Percentiles rank a stretch among this genome's conserved stretches.
phyloP scores from a whole-genome alignment of 2,329 filamentous ascomycete species.

The Neofusicoccum parvum region DNA sequence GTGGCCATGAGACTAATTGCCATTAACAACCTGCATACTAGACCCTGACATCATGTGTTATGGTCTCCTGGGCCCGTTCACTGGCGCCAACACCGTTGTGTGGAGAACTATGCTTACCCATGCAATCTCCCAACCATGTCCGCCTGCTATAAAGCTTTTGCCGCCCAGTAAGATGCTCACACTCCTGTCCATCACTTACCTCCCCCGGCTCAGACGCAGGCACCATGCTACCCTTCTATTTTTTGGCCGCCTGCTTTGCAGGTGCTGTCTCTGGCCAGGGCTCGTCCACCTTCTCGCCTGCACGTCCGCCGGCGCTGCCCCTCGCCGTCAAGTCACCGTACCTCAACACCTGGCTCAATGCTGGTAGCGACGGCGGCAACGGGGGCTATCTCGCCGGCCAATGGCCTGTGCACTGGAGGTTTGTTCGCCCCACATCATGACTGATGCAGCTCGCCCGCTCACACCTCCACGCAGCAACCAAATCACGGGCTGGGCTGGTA shows the following conservation, averaged over 20 bases:
- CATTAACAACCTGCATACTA: slow-evolving; percentile 9
- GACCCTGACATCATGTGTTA: slow-evolving; percentile 23
- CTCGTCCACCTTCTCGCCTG: slow-evolving; percentile 67
- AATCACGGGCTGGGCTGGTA: slow-evolving; percentile 66
- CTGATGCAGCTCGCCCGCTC: background rate
- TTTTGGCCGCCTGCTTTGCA: slow-evolving; percentile 13
- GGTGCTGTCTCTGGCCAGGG: slow-evolving; percentile 9
- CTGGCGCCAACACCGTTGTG: slow-evolving; percentile 16
- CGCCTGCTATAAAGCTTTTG: slow-evolving; percentile 14
- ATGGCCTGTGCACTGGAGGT: slow-evolving; percentile 73
- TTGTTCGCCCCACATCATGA: background rate
- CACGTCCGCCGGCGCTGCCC: slow-evolving; percentile 68
- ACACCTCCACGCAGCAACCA: slow-evolving; percentile 46
- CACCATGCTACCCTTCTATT: slow-evolving; percentile 17
- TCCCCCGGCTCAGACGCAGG: slow-evolving; percentile 10
- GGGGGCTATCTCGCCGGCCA: slow-evolving; percentile 68
- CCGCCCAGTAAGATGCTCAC: background rate
- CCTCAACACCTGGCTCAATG: slow-evolving; percentile 64
- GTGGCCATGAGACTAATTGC: slow-evolving; percentile 21
- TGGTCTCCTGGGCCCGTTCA: slow-evolving; percentile 18
- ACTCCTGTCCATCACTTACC: slow-evolving; percentile 15
- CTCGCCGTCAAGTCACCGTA: slow-evolving; percentile 76
- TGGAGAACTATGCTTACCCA: slow-evolving; percentile 15
- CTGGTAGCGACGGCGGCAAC: slow-evolving; percentile 62
- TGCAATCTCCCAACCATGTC: slow-evolving; percentile 12